Evolutionary conservation across 2,329 filamentous ascomycete genomes (phyloP).

Genomic region (Penicillium olsonii): DNA sequence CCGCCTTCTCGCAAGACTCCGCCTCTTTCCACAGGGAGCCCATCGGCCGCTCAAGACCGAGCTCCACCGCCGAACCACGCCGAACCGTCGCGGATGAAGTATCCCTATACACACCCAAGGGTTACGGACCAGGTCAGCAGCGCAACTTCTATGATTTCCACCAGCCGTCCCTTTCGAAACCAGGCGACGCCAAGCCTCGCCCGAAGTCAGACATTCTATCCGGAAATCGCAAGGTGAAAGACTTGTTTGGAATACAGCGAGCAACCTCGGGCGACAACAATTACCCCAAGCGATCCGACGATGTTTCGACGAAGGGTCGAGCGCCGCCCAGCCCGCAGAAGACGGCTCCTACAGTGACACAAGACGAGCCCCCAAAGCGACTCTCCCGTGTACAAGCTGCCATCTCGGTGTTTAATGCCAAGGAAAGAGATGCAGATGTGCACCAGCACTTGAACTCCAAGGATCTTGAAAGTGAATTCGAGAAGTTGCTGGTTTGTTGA

Average conservation of each 20-base stretch:
- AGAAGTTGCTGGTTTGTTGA: conserved; percentile 59
- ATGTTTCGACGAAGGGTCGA: conserved; percentile 19
- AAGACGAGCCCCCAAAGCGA: conserved; percentile 46
- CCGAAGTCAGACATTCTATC: conserved; percentile 55
- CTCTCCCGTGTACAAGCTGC: conserved; percentile 63
- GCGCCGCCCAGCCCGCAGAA: conserved; percentile 27
- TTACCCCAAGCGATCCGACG: conserved; percentile 13
- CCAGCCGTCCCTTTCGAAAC: conserved; percentile 47
- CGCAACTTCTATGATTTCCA: conserved; percentile 60
- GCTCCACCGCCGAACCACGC: conserved; percentile 45
- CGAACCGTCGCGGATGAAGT: conserved; percentile 57
- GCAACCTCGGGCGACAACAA: conserved; percentile 27
- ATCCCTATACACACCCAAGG: conserved; percentile 58
- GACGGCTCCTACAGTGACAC: conserved; percentile 29
- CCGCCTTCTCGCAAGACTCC: conserved; percentile 79
- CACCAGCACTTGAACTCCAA: conserved; percentile 51
- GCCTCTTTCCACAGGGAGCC: conserved; percentile 39
- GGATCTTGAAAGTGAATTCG: conserved; percentile 63
- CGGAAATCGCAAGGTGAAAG: conserved; percentile 43
- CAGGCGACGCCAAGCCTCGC: conserved; percentile 45
- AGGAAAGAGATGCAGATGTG: conserved; percentile 49
- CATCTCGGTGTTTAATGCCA: conserved; percentile 63
- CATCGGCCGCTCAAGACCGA: conserved; percentile 37
- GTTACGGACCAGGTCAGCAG: conserved; percentile 63
- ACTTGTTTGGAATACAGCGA: conserved; percentile 32